phyloP scores from a whole-genome alignment of 1,139 yeast species.

The Debaryomyces sp. region DNA sequence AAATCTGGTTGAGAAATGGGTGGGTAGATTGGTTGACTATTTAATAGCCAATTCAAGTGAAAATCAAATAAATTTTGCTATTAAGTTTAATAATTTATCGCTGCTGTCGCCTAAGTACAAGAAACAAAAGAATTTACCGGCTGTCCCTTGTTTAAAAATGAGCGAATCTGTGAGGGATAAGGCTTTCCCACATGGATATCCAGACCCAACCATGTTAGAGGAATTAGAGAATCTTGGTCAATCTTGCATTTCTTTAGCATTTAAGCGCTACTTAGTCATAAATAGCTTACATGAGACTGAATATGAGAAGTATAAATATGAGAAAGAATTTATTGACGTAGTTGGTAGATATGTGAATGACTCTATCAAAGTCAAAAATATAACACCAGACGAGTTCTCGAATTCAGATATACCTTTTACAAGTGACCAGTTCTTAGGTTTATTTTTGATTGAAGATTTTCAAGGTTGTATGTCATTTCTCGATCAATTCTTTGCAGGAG shows the following conservation, averaged over 20 bases:
- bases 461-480: background rate
- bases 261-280: background rate
- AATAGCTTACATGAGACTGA: background rate
- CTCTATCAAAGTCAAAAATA: slow-evolving; percentile 1
- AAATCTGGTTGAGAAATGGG: slow-evolving; percentile 7
- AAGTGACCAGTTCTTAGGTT: background rate
- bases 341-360: slow-evolving; percentile 1
- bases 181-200: background rate
- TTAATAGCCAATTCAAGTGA: background rate
- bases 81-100: background rate
- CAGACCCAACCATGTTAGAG: background rate
- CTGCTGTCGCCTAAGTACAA: background rate
- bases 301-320: background rate
- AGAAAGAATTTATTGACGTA: background rate
- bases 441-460: background rate
- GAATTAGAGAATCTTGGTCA: slow-evolving; percentile 6
- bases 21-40: slow-evolving; percentile 1
- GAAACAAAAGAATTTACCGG: slow-evolving; percentile 3
- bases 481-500: background rate
- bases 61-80: background rate
- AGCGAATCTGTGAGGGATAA: background rate
- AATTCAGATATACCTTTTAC: background rate
- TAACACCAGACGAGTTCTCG: background rate
- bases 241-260: slow-evolving; percentile 1
- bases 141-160: background rate